Percentiles rank a stretch among this genome's conserved stretches.
phyloP scores from a whole-genome alignment of 768 basidiomycete genomes.

The Phlegmacium glaucopus region DNA sequence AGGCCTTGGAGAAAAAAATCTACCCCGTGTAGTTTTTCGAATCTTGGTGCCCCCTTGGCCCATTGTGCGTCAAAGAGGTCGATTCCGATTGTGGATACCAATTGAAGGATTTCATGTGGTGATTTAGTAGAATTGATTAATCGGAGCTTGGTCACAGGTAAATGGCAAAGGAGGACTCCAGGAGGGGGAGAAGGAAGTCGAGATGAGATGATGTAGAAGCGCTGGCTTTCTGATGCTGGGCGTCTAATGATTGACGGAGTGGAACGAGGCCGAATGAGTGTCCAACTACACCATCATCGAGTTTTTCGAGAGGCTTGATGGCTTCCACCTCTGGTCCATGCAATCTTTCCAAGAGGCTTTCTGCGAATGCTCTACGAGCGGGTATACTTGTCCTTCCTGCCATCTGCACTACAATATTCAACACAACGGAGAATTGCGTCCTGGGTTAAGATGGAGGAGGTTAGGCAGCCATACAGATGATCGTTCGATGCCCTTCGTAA shows the following conservation, averaged over 20 bases:
- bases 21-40: too few species aligned
- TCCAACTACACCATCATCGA: conserved; percentile 70
- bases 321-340: conserved; percentile 52
- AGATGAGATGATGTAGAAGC: conserved; percentile 6
- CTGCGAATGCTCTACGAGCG: conserved; percentile 65
- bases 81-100: conserved; percentile 62
- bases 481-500: conserved; percentile 73
- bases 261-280: conserved; percentile 70
- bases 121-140: conserved; percentile 51
- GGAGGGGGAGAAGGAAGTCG: conserved; percentile 32
- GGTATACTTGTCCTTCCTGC: conserved; percentile 52
- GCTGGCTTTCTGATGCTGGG: conserved; percentile 8
- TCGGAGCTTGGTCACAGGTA: conserved; percentile 59
- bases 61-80: conserved; percentile 76
- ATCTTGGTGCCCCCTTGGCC: too few species aligned
- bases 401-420: conserved; percentile 68
- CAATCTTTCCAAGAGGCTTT: conserved; percentile 52
- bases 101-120: conserved; percentile 73
- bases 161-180: conserved; percentile 57
- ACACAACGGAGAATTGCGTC: conserved; percentile 13
- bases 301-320: conserved; percentile 43
- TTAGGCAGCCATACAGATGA: conserved; percentile 60
- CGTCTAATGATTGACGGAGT: conserved; percentile 30
- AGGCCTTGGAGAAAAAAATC: too few species aligned
- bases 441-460: conserved; percentile 37